phyloP scores from a whole-genome alignment of 1,139 yeast genomes.

The Hyphopichia buzzinii region DNA sequence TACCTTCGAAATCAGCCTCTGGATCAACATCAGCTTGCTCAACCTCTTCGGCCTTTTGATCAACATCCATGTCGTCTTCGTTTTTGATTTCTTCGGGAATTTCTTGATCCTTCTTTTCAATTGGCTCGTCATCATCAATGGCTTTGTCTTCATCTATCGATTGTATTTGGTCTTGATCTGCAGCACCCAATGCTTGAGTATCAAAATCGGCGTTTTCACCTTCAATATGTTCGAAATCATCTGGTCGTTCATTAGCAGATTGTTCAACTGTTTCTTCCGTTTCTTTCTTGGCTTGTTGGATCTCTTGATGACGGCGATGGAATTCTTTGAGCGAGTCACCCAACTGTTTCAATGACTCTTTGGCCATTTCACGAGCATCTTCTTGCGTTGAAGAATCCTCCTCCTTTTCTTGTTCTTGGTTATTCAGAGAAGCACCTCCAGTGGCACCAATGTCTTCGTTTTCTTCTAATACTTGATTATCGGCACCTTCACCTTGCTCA shows the following conservation, averaged over 20 bases:
- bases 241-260: slow-evolving; percentile 65
- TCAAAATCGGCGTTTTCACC: slow-evolving; percentile 74
- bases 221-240: slow-evolving; percentile 88
- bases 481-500: slow-evolving; percentile 74
- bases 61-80: slow-evolving; percentile 13
- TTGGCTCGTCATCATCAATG: slow-evolving; percentile 62
- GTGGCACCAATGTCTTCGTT: slow-evolving; percentile 68
- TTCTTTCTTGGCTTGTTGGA: slow-evolving; percentile 56
- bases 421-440: slow-evolving; percentile 56
- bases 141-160: slow-evolving; percentile 81
- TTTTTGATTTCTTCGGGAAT: slow-evolving; percentile 23
- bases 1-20: slow-evolving; percentile 51
- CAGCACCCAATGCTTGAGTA: slow-evolving; percentile 92
- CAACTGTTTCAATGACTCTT: slow-evolving; percentile 77
- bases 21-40: slow-evolving; percentile 20
- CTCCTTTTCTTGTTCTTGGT: slow-evolving; percentile 38
- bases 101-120: slow-evolving; percentile 9
- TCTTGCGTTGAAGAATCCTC: slow-evolving; percentile 43
- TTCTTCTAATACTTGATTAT: slow-evolving; percentile 63
- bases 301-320: slow-evolving; percentile 88
- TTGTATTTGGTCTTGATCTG: slow-evolving; percentile 76
- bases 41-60: slow-evolving; percentile 18
- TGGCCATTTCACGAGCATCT: slow-evolving; percentile 67
- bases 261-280: slow-evolving; percentile 46
- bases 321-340: slow-evolving; percentile 92